Evolutionary conservation across 2,329 filamentous ascomycete species (phyloP), one percentile per base, ranked within the genome.

Genomic region (Cryphonectria japonica): DNA sequence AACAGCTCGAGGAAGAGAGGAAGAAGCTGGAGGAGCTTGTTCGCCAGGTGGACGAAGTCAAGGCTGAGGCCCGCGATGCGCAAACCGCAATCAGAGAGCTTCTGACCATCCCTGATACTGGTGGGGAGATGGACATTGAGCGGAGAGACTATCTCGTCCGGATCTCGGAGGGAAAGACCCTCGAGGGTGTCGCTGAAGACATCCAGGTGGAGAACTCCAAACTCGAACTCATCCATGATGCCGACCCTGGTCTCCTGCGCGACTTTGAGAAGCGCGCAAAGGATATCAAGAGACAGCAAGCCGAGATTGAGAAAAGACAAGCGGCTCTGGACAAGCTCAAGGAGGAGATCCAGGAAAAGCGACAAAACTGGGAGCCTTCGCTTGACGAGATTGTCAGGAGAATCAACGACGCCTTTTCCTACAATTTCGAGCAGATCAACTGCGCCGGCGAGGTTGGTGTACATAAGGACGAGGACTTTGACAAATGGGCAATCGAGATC

Each of bases 351-450:
- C 80, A 83, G 0, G 85, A 89, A 52, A 82, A 97, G 69, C 91
- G 91, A 76, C 83, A 84, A 22, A 85, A 88, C 73, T 99, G 94
- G 93, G 96, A 98, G 80, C 94, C 94, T 0, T 83, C 87, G 76
- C 86, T 99, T 2, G 95, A 98, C 75, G 85, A 84, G 32, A 86
- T 99, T 2, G 87, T 98, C 57, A 83, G 84, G 29, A 90, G 91
- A 77, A 98, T 99, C 81, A 97, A 93, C 78, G 89, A 93, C 65
- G 95, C 95, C 0, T 99, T 99, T 80, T 90, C 92, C 7, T 92
- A 95, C 79, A 98, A 97, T 77, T 98, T 99, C 79, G 89, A 93
- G 77, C 92, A 95, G 79, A 98, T 99, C 78, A 94, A 91, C 75
- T 98, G 96, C 80, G 95, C 95, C 6, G 96, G 96, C 50, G 93